Conservation (phyloP, 2,329 filamentous ascomycete species). For the Fusarium virguliforme region DNA sequence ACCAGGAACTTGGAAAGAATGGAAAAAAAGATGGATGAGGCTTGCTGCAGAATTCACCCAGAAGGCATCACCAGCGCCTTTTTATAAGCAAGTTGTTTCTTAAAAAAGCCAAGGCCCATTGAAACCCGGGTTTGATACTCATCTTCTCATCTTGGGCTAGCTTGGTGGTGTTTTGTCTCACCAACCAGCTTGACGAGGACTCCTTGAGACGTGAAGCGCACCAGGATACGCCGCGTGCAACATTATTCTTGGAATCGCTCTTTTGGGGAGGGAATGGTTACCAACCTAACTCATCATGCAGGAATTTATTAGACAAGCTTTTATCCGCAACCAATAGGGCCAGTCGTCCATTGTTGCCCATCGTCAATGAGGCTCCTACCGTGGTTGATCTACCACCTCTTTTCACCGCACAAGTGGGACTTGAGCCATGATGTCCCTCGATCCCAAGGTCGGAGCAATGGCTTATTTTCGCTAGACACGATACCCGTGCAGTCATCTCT, state of each 20-base stretch:
- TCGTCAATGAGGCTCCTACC: background rate
- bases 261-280: background rate
- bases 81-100: conserved; percentile 35
- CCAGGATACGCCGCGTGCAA: conserved; percentile 20
- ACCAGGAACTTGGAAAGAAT: conserved; percentile 8
- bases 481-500: background rate
- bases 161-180: conserved; percentile 34
- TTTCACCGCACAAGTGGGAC: background rate
- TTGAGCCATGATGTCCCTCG: accelerated
- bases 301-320: too few species aligned
- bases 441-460: background rate
- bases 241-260: background rate
- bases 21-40: background rate
- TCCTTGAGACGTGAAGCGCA: conserved; percentile 40
- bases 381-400: background rate
- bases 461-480: too few species aligned
- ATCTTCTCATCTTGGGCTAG: conserved; percentile 15
- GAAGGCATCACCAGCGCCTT: conserved; percentile 15
- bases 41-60: background rate
- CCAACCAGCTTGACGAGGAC: conserved; percentile 18
- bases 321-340: too few species aligned
- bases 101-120: conserved; percentile 20
- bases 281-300: too few species aligned
- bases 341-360: too few species aligned
- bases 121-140: conserved; percentile 19